These are phyloP conservation scores for Verticillium tricorpus DNA, from an alignment of 2,329 filamentous ascomycete genomes.

Conservation along the genomic window DNA sequence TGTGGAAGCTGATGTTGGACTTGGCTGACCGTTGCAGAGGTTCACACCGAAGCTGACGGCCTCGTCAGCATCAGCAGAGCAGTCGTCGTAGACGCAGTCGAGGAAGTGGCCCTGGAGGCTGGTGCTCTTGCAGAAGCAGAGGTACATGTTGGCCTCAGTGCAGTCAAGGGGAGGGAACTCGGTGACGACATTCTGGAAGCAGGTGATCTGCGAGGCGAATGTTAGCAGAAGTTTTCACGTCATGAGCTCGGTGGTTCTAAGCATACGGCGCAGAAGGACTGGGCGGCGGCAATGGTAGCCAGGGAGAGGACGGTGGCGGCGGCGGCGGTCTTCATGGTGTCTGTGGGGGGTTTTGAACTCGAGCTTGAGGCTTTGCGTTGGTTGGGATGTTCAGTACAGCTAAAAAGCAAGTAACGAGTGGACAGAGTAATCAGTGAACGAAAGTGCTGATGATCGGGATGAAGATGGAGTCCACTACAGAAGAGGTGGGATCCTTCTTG, in stretches of 20 bases:
- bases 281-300: conserved; percentile 9
- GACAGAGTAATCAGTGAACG: neutral
- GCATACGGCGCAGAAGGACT: conserved; percentile 12
- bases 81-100: conserved; percentile 15
- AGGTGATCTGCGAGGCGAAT: conserved; percentile 11
- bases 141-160: conserved; percentile 24
- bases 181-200: conserved; percentile 21
- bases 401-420: neutral
- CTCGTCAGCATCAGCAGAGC: conserved; percentile 6
- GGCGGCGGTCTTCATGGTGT: neutral
- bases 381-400: neutral
- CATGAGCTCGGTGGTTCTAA: too few relatives aligned
- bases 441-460: neutral
- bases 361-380: neutral
- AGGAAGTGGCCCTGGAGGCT: conserved; percentile 18
- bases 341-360: neutral
- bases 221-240: neutral
- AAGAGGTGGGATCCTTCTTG: neutral
- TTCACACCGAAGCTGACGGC: conserved; percentile 18
- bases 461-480: neutral
- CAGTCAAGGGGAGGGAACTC: conserved; percentile 21
- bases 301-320: conserved; percentile 8
- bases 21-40: conserved; percentile 24
- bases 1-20: neutral
- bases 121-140: conserved; percentile 23